Evolutionary conservation across 805 yeast species (phyloP).

Genomic region (Huiozyma naganishii): DNA sequence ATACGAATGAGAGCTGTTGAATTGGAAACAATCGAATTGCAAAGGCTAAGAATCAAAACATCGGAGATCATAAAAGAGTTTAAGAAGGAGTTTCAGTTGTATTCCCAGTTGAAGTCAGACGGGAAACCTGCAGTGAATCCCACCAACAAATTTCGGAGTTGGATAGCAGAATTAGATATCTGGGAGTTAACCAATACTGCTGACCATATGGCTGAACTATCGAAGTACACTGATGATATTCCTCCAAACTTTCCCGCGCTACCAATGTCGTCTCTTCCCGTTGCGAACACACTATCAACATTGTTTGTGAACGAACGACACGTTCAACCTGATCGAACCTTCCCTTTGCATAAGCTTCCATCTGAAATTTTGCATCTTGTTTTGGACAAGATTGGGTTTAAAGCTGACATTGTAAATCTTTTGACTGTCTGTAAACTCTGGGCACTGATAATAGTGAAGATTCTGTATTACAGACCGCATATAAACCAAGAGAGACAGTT

Average conservation of each 20-base stretch:
- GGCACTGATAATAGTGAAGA: conserved; percentile 66
- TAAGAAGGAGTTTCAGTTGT: conserved; percentile 17
- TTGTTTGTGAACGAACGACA: background rate
- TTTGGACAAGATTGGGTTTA: conserved; percentile 51
- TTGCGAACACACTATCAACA: background rate
- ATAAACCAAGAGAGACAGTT: conserved; percentile 46
- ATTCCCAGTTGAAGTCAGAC: conserved; percentile 10
- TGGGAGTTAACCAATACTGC: conserved; percentile 12
- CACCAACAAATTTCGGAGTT: conserved; percentile 14
- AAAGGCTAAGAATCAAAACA: conserved; percentile 18
- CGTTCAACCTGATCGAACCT: conserved; percentile 4
- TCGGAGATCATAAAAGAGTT: conserved; percentile 19
- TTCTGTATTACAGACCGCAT: conserved; percentile 81
- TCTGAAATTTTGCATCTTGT: conserved; percentile 52
- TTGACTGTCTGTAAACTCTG: conserved; percentile 72
- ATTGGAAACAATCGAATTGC: conserved; percentile 23
- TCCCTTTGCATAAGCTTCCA: conserved; percentile 32
- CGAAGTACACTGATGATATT: conserved; percentile 7
- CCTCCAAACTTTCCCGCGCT: background rate
- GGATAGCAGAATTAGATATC: conserved; percentile 18
- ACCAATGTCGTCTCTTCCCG: background rate
- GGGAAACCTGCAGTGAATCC: conserved; percentile 16
- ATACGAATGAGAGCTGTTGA: conserved; percentile 25
- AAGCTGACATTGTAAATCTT: conserved; percentile 46
- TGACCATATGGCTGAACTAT: conserved; percentile 12